Percentiles rank a stretch among this genome's conserved stretches.
phyloP scores from a whole-genome alignment of 2,329 filamentous ascomycete genomes.

The Botrytis squamosa region DNA sequence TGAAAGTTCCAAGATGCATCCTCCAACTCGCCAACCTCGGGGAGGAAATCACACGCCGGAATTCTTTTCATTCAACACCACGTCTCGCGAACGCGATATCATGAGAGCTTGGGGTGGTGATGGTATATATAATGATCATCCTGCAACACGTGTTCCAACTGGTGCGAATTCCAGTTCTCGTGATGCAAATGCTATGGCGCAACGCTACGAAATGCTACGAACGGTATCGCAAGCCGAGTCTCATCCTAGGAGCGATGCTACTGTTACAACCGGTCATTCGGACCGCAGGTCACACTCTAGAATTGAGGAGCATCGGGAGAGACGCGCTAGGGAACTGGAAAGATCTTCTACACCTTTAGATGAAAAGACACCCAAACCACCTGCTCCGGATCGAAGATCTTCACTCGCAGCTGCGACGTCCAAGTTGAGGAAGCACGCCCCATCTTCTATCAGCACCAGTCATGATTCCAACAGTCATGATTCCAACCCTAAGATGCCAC shows the following conservation, averaged over 20 bases:
- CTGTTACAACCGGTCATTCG: conserved; percentile 14
- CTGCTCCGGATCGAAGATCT: conserved; percentile 35
- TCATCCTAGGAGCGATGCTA: conserved; percentile 30
- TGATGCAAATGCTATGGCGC: conserved; percentile 2
- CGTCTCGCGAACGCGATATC: not conserved
- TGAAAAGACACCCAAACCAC: conserved; percentile 20
- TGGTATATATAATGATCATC: conserved; percentile 32
- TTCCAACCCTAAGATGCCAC: not conserved
- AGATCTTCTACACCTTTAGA: conserved; percentile 24
- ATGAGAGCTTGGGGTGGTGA: conserved; percentile 34
- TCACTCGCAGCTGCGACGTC: conserved; percentile 30
- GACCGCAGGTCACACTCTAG: not conserved
- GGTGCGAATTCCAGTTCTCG: conserved; percentile 6
- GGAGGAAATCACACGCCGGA: conserved; percentile 30
- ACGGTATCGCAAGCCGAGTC: conserved; percentile 23
- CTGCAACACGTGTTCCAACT: conserved; percentile 26
- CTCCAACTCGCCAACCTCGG: conserved; percentile 17
- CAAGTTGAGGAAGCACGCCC: conserved; percentile 27
- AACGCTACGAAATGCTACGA: conserved; percentile 27
- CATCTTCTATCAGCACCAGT: not conserved
- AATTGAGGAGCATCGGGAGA: conserved; percentile 15
- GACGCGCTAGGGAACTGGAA: not conserved
- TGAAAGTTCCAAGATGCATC: conserved; percentile 24
- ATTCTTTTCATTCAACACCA: conserved; percentile 31
- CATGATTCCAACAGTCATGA: not conserved